phyloP scores from a whole-genome alignment of 139 green algal species.

The Tetradesmus lagerheimii region DNA sequence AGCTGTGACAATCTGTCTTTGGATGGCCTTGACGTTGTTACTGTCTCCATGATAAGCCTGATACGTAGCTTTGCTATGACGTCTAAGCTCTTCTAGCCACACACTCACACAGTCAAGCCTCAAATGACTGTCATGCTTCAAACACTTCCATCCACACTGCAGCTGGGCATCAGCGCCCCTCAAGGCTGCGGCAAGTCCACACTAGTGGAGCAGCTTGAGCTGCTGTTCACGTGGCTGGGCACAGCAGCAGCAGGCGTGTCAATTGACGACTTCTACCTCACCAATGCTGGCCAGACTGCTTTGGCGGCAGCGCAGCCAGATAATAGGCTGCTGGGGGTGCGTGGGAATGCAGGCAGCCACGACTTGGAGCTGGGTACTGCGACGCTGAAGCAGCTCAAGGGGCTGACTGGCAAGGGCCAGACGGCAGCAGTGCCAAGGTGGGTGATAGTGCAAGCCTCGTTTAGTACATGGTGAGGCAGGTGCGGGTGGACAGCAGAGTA shows the following conservation, averaged over 20 bases:
- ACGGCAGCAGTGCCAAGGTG: slow-evolving; percentile 67
- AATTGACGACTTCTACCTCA: slow-evolving; percentile 99
- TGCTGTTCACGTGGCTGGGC: slow-evolving; percentile 81
- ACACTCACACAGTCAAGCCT: not conserved
- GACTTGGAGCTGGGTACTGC: slow-evolving; percentile 88
- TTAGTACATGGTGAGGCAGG: too few relatives aligned
- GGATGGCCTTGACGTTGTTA: too few relatives aligned
- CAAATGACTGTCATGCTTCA: not conserved
- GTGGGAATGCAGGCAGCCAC: slow-evolving; percentile 96
- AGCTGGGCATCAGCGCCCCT: slow-evolving; percentile 92
- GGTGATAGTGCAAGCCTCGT: not conserved
- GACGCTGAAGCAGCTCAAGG: slow-evolving; percentile 75
- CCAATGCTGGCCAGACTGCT: slow-evolving; percentile 45
- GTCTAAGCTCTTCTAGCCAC: not conserved
- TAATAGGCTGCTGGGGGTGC: slow-evolving; percentile 90
- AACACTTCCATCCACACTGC: not conserved
- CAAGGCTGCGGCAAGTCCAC: slow-evolving; percentile 99
- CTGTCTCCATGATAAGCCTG: too few relatives aligned
- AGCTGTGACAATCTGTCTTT: too few relatives aligned
- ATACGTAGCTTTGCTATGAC: too few relatives aligned
- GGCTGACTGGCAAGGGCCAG: slow-evolving; percentile 38
- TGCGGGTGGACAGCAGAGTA: too few relatives aligned
- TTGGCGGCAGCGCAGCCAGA: slow-evolving; percentile 66
- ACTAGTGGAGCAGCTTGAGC: slow-evolving; percentile 90
- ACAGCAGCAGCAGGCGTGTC: slow-evolving; percentile 83